Conservation (phyloP, 108 stramenopile genomes). For the Aurantiochytrium sp. region DNA sequence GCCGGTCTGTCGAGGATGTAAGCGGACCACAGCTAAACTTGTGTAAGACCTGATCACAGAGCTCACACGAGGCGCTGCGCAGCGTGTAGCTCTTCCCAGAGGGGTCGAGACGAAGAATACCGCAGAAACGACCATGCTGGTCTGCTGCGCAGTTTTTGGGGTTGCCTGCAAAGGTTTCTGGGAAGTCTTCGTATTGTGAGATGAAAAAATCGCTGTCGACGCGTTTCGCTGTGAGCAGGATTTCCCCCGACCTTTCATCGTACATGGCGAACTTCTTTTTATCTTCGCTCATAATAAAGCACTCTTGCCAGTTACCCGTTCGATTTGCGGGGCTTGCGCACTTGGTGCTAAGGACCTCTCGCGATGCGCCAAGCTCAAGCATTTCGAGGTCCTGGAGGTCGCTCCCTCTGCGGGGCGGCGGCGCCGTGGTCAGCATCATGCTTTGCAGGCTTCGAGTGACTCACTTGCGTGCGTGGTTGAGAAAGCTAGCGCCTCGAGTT, state of each 20-base stretch:
- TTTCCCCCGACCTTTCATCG: not conserved
- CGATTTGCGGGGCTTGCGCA: not conserved
- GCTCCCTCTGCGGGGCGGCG: too few species aligned
- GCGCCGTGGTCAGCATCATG: too few species aligned
- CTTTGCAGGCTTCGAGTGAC: too few species aligned
- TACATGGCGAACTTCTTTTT: not conserved
- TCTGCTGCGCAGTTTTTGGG: not conserved
- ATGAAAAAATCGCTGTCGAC: not conserved
- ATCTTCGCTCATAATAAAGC: not conserved
- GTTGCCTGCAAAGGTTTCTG: not conserved
- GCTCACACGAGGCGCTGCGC: not conserved
- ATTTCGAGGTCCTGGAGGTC: not conserved
- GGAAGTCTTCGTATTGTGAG: constrained; percentile 1
- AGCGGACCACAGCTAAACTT: not conserved
- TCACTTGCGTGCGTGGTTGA: too few species aligned
- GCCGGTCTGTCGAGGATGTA: not conserved
- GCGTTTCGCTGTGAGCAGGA: not conserved
- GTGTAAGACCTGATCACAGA: not conserved
- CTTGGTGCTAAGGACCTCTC: not conserved
- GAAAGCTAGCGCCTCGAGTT: not conserved
- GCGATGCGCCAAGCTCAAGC: not conserved
- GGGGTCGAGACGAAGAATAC: not conserved
- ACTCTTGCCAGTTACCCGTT: not conserved
- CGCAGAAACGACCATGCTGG: not conserved
- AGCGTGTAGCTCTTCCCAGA: not conserved